These are phyloP conservation scores for Teratosphaeria viscida DNA, from an alignment of 2,329 filamentous ascomycete genomes.

Conservation along the genomic window DNA sequence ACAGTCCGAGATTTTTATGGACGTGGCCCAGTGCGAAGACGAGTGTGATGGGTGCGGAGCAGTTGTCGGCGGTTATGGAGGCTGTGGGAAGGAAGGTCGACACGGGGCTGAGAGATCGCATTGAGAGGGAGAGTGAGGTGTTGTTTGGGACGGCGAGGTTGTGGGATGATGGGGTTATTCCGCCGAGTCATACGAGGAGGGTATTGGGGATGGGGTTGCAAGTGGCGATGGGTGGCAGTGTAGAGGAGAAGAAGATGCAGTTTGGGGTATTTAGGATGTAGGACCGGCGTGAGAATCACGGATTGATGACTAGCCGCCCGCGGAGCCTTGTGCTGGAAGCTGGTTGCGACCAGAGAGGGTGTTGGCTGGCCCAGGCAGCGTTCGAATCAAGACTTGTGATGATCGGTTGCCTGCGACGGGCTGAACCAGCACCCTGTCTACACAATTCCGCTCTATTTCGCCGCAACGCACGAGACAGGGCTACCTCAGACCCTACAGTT, in stretches of 20 bases:
- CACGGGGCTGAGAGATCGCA: slow-evolving; percentile 67
- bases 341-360: no score
- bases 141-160: slow-evolving; percentile 78
- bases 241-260: slow-evolving; percentile 24
- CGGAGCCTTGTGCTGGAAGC: no score
- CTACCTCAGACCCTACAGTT: no score
- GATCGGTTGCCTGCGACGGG: no score
- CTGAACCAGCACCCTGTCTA: no score
- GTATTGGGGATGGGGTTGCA: slow-evolving; percentile 40
- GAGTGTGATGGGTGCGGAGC: slow-evolving; percentile 91
- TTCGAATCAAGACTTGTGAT: no score
- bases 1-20: slow-evolving; percentile 82
- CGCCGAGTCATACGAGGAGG: slow-evolving; percentile 38
- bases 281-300: neutral
- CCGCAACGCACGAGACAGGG: no score
- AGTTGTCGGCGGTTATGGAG: slow-evolving; percentile 87
- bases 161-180: slow-evolving; percentile 57
- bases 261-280: slow-evolving; percentile 34
- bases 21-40: slow-evolving; percentile 98
- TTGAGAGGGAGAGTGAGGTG: slow-evolving; percentile 83
- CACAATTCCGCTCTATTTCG: no score
- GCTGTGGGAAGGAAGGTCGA: slow-evolving; percentile 78
- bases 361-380: no score
- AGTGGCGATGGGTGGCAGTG: slow-evolving; percentile 30
- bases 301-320: neutral